Percentiles rank a stretch among this genome's conserved stretches.
Evolutionary conservation across 306 rosid species (phyloP).

Genomic region (Coriaria nepalensis): DNA sequence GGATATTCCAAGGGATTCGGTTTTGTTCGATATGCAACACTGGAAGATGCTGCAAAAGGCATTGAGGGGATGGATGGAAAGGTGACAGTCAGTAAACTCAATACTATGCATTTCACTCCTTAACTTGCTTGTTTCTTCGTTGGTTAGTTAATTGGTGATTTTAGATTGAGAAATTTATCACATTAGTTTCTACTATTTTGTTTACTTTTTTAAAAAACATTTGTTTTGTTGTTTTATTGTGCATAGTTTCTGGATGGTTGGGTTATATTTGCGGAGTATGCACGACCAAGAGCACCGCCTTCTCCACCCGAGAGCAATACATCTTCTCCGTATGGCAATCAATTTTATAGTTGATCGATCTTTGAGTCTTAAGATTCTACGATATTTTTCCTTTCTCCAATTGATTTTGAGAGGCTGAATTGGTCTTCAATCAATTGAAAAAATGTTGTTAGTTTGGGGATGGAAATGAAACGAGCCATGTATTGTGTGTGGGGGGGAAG

Average conservation of each 20-base stretch:
- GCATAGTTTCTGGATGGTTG: conserved; percentile 86
- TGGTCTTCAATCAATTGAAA: too few relatives aligned
- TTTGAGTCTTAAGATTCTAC: too few relatives aligned
- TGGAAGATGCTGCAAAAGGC: conserved; percentile 80
- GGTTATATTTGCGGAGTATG: conserved; percentile 97
- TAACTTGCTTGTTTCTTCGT: too few relatives aligned
- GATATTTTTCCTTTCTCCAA: too few relatives aligned
- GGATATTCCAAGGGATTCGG: conserved; percentile 95
- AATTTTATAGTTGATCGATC: too few relatives aligned
- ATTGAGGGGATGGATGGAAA: conserved; percentile 95
- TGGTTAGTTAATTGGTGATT: not conserved
- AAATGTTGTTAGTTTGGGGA: too few relatives aligned
- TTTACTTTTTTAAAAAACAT: not conserved
- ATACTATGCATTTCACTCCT: too few relatives aligned
- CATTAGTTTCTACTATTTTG: not conserved
- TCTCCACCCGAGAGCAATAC: conserved; percentile 20
- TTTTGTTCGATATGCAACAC: conserved; percentile 64
- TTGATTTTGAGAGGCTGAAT: too few relatives aligned
- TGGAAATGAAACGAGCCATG: too few relatives aligned
- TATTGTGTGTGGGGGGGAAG: too few relatives aligned
- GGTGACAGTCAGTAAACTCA: conserved; percentile 23
- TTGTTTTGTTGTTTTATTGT: conserved; percentile 1
- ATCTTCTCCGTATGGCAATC: conserved; percentile 18
- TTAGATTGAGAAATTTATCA: not conserved
- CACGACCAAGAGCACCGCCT: conserved; percentile 60